Percentiles rank a stretch among this genome's conserved stretches.
phyloP scores from a whole-genome alignment of 371 early-diverging fungal species.

The Mortierella sp. region DNA sequence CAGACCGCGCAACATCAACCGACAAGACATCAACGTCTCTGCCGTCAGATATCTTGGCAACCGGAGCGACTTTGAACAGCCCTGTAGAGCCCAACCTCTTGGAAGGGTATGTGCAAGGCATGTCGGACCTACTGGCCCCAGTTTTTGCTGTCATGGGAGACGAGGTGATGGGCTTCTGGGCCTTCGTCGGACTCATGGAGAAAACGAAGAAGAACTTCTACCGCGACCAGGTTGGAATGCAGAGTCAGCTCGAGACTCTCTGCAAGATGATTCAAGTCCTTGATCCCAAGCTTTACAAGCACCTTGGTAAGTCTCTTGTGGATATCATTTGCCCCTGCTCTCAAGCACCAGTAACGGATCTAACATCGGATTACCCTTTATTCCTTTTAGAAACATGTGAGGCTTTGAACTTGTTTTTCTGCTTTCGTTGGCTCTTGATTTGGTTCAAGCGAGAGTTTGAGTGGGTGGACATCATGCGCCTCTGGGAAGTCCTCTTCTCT shows the following conservation, averaged over 20 bases:
- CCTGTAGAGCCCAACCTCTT: constrained; percentile 27
- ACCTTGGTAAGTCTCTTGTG: constrained; percentile 67
- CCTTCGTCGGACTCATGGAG: constrained; percentile 92
- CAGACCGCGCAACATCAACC: constrained; percentile 24
- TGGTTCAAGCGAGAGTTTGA: constrained; percentile 96
- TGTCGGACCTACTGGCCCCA: constrained; percentile 94
- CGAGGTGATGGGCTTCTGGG: constrained; percentile 94
- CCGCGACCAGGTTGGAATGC: constrained; percentile 93
- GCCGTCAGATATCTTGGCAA: background rate
- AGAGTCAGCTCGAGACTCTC: constrained; percentile 82
- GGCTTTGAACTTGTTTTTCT: constrained; percentile 88
- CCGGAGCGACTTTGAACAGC: background rate
- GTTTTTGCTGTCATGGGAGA: constrained; percentile 89
- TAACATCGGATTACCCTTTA: background rate
- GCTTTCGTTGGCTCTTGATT: constrained; percentile 96
- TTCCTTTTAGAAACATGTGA: constrained; percentile 73
- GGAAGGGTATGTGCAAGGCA: constrained; percentile 95
- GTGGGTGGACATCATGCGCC: constrained; percentile 82
- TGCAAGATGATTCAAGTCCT: constrained; percentile 83
- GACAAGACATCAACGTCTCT: background rate
- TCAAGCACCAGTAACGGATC: background rate
- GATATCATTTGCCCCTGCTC: background rate
- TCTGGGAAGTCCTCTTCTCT: constrained; percentile 96
- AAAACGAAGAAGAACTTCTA: constrained; percentile 85
- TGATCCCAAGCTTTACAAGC: constrained; percentile 83